A percentile compares a stretch with the other conserved stretches of the same genome.
phyloP scores from a whole-genome alignment of 2,329 filamentous ascomycete species.

The Juglanconis oblonga region DNA sequence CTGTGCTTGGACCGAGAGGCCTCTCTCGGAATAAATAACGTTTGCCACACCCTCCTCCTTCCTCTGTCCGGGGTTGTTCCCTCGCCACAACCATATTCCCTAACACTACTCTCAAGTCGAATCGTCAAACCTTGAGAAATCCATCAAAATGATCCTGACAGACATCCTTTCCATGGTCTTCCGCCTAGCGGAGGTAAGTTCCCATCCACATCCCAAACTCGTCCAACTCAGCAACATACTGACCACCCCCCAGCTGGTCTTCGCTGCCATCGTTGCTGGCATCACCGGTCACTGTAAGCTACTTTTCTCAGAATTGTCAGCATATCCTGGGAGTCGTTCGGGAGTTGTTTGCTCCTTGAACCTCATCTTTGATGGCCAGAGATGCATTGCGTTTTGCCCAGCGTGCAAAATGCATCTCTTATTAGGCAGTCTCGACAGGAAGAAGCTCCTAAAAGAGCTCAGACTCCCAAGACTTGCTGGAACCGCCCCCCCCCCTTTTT shows the following conservation, averaged over 20 bases:
- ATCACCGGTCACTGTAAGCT: constrained; percentile 51
- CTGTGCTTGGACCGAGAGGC: neutral
- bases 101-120: neutral
- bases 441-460: too few relatives aligned
- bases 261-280: constrained; percentile 69
- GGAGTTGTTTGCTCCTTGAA: too few relatives aligned
- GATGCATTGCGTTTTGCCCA: too few relatives aligned
- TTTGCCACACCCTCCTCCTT: neutral
- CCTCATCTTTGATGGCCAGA: too few relatives aligned
- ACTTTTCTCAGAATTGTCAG: too few relatives aligned
- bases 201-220: neutral
- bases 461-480: too few relatives aligned
- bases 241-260: constrained; percentile 51
- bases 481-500: too few relatives aligned
- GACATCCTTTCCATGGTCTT: constrained; percentile 56
- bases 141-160: constrained; percentile 46
- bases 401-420: too few relatives aligned
- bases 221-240: neutral
- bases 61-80: too few relatives aligned
- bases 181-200: constrained; percentile 43
- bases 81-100: neutral
- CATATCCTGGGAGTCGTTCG: too few relatives aligned
- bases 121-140: neutral
- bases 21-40: neutral
- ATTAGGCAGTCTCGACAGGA: too few relatives aligned